Evolutionary conservation across 1,284 basidiomycete genomes (phyloP).

Genomic region (Malassezia globosa): DNA sequence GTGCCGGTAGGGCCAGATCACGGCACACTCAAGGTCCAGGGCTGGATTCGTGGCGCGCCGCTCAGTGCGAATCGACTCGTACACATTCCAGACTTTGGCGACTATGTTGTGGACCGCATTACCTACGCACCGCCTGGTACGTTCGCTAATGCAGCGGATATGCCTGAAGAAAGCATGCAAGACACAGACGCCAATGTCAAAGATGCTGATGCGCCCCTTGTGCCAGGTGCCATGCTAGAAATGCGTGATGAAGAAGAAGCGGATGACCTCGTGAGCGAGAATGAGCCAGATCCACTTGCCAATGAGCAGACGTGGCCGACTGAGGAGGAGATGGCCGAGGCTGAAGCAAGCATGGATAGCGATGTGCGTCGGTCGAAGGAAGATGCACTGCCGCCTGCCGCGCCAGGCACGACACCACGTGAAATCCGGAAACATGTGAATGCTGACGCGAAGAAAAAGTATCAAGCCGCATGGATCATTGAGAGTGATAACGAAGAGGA

Average conservation of each 20-base stretch:
- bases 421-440: constrained; percentile 39
- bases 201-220: constrained; percentile 11
- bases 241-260: constrained; percentile 55
- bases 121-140: constrained; percentile 21
- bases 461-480: constrained; percentile 42
- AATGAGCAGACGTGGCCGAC: constrained; percentile 99
- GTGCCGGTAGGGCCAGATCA: constrained; percentile 22
- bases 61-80: constrained; percentile 76
- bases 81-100: constrained; percentile 77
- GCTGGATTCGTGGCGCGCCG: constrained; percentile 66
- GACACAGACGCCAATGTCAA: background rate
- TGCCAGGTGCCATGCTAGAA: constrained; percentile 55
- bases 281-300: constrained; percentile 73
- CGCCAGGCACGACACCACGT: constrained; percentile 46
- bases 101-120: constrained; percentile 73
- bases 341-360: constrained; percentile 9
- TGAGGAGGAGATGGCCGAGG: constrained; percentile 72
- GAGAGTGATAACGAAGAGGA: constrained; percentile 34
- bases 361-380: constrained; percentile 8
- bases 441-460: constrained; percentile 47
- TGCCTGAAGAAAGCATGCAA: constrained; percentile 10
- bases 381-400: constrained; percentile 44
- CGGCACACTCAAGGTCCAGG: constrained; percentile 62
- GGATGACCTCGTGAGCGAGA: constrained; percentile 77
- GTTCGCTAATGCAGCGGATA: constrained; percentile 15